Base-by-base conservation (phyloP, 257 asterid genomes). In the Solanum clarkiae region DNA sequence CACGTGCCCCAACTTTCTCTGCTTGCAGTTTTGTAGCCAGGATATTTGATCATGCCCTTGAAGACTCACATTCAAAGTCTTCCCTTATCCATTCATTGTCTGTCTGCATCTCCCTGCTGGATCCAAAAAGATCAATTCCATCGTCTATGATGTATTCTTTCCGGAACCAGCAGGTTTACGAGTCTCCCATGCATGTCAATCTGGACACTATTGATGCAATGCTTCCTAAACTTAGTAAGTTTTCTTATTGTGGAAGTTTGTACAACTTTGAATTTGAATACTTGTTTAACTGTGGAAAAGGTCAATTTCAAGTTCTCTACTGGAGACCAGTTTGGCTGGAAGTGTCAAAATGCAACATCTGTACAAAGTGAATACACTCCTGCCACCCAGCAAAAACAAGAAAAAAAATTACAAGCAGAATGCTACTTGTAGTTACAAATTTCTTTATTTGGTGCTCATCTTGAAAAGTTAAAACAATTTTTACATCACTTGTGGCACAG, bases 191-290 rank as follows among this genome's bases (percentile, higher is more conserved):
- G 84, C 90, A 88, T 87, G 98, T 94, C 80, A 87, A 92, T 91
- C 94, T 95, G 47, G 98, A 95, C 44, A 95, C 99, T 55, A 92
- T 97, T 72, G 91, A 93, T 91, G 98, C 99, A 62, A 94, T 97
- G 99, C 97, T 97, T 80, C 99, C 99, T 8, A 93, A 92, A 91
- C 98, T 97, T 87, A 95, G 99, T 95, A 53, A 77, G 82, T 53
- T 53, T 53, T 51, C 63, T 16, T 14, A 9, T 40, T 26, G 26
- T 51, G 47, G 15, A 51, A 77, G 82, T 77, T 77, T 2, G 16
- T 26, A 26, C 47, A 29, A 10, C 53, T 26, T 16, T 53, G 47
- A 77, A 32, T 77, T 77, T 53, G 82, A 55, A 53, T 77, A 51
- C 49, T 53, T 77, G 82, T 49, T 24, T 51, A 9, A 8, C 65